A percentile compares a stretch with the other conserved stretches of the same genome.
Conservation (phyloP, 2,329 filamentous ascomycete species). For the Tolypocladium inflatum region DNA sequence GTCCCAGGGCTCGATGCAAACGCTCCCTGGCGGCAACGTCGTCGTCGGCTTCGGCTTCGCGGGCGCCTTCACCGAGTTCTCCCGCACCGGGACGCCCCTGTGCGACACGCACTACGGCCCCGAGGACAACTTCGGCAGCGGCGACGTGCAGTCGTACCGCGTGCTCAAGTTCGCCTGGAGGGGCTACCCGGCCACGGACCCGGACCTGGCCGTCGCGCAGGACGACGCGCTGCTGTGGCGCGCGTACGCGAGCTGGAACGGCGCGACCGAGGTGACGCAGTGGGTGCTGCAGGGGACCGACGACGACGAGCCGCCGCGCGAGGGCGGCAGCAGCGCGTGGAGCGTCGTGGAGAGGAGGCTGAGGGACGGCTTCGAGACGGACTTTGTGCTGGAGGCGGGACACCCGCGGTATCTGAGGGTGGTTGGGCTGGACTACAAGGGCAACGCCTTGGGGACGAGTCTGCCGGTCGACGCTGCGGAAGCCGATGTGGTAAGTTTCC, state of each 20-base stretch:
- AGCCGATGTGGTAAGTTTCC: slow-evolving; percentile 1
- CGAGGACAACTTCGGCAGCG: slow-evolving; percentile 5
- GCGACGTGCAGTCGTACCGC: slow-evolving; percentile 15
- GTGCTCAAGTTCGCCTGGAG: slow-evolving; percentile 18
- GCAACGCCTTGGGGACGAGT: slow-evolving; percentile 2
- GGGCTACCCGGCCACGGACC: slow-evolving; percentile 11
- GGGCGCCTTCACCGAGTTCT: slow-evolving; percentile 16
- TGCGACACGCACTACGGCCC: slow-evolving; percentile 14
- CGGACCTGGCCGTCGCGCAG: slow-evolving; percentile 2
- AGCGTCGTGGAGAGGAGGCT: neutral
- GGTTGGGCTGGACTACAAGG: slow-evolving; percentile 2
- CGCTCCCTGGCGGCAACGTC: slow-evolving; percentile 28
- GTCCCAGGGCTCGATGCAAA: slow-evolving; percentile 6
- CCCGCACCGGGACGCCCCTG: slow-evolving; percentile 11
- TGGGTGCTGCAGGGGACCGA: slow-evolving; percentile 29
- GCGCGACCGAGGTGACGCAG: slow-evolving; percentile 18
- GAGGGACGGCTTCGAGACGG: slow-evolving; percentile 1
- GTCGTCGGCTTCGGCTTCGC: slow-evolving; percentile 32
- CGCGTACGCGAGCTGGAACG: slow-evolving; percentile 29
- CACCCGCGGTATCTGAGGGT: slow-evolving; percentile 1
- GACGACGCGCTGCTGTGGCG: slow-evolving; percentile 1
- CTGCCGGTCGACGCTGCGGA: neutral
- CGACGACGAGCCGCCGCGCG: neutral
- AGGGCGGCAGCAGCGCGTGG: neutral
- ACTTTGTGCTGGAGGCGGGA: slow-evolving; percentile 1